A percentile compares a stretch with the other conserved stretches of the same genome.
Evolutionary conservation across 2,329 filamentous ascomycete genomes (phyloP).

Genomic region (Bretziella fagacearum): DNA sequence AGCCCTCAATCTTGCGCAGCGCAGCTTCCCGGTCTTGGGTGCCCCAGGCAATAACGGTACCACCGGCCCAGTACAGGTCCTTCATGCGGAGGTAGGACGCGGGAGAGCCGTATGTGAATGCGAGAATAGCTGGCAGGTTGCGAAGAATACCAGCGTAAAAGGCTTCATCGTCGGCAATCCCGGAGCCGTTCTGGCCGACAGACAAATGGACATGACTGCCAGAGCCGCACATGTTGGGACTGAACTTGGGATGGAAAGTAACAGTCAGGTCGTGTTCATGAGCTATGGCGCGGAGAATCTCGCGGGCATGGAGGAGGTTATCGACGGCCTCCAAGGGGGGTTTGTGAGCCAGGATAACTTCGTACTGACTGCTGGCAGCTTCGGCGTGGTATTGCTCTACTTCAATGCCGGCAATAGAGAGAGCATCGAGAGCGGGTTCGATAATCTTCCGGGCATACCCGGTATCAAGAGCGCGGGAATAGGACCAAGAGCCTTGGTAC

Average conservation of each 20-base stretch:
- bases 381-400: slow-evolving; percentile 63
- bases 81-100: slow-evolving; percentile 51
- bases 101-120: slow-evolving; percentile 49
- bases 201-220: slow-evolving; percentile 57
- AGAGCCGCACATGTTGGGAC: slow-evolving; percentile 38
- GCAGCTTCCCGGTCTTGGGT: slow-evolving; percentile 65
- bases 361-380: slow-evolving; percentile 56
- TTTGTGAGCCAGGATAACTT: slow-evolving; percentile 50
- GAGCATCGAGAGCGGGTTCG: slow-evolving; percentile 44
- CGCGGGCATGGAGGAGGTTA: slow-evolving; percentile 50
- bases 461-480: slow-evolving; percentile 9
- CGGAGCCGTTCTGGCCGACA: slow-evolving; percentile 22
- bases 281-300: slow-evolving; percentile 49
- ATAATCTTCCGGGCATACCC: slow-evolving; percentile 36
- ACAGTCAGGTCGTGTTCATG: slow-evolving; percentile 45
- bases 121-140: slow-evolving; percentile 48
- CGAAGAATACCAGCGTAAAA: slow-evolving; percentile 59
- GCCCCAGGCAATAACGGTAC: slow-evolving; percentile 64
- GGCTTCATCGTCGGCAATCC: slow-evolving; percentile 18
- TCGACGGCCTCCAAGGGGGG: slow-evolving; percentile 53
- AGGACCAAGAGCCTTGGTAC: slow-evolving; percentile 36
- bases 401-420: slow-evolving; percentile 45
- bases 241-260: slow-evolving; percentile 59
- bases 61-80: slow-evolving; percentile 62
- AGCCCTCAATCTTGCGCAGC: slow-evolving; percentile 45